These are phyloP conservation scores for Pseudisothecium myosuroides DNA, from an alignment of 225 moss, liverwort and hornwort species.

Conservation along the genomic window DNA sequence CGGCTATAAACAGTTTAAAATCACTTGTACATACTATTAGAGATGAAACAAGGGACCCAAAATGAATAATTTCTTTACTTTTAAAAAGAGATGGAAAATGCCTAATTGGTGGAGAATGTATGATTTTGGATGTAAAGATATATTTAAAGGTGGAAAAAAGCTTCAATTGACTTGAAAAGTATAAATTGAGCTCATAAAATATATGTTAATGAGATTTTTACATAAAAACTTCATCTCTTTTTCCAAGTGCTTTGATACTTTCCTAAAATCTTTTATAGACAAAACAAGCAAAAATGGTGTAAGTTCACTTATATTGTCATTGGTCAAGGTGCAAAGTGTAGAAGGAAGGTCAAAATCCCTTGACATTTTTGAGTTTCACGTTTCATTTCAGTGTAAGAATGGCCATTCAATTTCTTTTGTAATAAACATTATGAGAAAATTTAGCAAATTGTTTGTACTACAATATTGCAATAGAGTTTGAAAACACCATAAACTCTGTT, in stretches of 20 bases:
- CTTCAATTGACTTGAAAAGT: neutral
- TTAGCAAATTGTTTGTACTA: neutral
- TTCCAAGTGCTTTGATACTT: neutral
- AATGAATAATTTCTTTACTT: neutral
- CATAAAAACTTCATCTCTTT: neutral
- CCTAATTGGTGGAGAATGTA: neutral
- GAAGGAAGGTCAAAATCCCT: neutral
- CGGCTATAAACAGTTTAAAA: neutral
- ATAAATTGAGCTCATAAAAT: neutral
- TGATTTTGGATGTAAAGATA: neutral
- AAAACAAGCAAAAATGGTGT: neutral
- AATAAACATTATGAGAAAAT: neutral
- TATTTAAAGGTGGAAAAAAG: neutral
- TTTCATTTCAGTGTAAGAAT: neutral
- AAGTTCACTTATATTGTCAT: neutral
- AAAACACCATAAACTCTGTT: neutral
- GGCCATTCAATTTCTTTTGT: neutral
- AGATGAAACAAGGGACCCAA: neutral
- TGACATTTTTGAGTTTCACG: neutral
- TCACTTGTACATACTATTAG: neutral
- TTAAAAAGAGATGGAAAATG: neutral
- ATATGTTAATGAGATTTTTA: neutral
- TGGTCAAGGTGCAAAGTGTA: neutral
- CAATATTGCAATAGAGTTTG: neutral
- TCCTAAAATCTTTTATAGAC: neutral